Conservation (phyloP, 176 grass and related monocot species). For the Rhynchospora pubera region DNA sequence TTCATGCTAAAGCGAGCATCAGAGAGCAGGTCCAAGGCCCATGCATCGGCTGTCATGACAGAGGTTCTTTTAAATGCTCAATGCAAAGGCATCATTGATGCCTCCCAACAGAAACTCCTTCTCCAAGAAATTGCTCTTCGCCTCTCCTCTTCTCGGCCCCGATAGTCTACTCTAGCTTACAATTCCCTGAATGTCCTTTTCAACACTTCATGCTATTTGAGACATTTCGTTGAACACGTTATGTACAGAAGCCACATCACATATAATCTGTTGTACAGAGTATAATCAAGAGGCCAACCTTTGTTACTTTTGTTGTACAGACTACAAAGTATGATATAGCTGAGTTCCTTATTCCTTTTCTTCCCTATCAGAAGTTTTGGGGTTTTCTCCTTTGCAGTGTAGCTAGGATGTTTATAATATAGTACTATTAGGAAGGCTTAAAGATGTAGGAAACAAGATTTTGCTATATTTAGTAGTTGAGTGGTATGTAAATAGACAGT, state of each 20-base stretch:
- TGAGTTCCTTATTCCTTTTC: background rate
- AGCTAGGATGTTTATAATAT: background rate
- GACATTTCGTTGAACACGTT: background rate
- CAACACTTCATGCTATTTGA: background rate
- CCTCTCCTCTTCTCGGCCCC: constrained; percentile 42
- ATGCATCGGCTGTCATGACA: constrained; percentile 76
- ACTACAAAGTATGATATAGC: background rate
- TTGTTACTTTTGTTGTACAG: background rate
- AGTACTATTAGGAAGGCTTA: background rate
- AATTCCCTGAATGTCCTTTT: background rate
- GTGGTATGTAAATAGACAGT: background rate
- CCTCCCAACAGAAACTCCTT: constrained; percentile 68
- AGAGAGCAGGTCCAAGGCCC: constrained; percentile 48
- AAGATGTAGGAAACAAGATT: background rate
- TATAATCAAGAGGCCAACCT: background rate
- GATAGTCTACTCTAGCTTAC: background rate
- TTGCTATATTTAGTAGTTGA: background rate
- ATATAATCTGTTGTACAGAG: background rate
- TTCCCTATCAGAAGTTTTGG: background rate
- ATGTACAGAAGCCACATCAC: background rate
- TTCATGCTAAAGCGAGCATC: constrained; percentile 83
- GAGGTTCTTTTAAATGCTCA: constrained; percentile 80
- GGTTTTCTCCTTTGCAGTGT: background rate
- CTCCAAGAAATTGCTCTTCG: constrained; percentile 87
- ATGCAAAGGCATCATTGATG: constrained; percentile 77